Base-by-base conservation (phyloP, 2,329 filamentous ascomycete genomes). In the Lasiodiplodia theobromae region DNA sequence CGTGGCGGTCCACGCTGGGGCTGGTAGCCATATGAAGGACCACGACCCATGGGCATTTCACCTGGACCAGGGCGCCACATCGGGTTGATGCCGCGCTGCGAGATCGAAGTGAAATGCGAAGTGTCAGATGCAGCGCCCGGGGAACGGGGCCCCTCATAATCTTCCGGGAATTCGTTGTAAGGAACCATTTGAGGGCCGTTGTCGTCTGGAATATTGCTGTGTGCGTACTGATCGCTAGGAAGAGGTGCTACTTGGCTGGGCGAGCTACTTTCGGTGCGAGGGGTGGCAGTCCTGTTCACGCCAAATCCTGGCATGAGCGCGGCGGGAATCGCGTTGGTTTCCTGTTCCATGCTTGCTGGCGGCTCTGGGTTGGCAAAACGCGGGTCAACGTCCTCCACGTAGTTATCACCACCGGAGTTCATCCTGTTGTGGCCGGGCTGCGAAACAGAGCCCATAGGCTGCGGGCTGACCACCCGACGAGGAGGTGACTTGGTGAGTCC, bases 361-460 rank as follows among this genome's bases (percentile, higher is more conserved):
- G 63, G 63, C 3, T 64, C 31, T 31, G 81, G 80, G 68, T 88
- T 86, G 40, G 89, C 91, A 75, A 97, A 98, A 68, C 90, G 92
- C 54, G 95, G 94, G 72, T 97, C 94, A 14, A 97, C 89, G 77
- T 98, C 95, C 84, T 98, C 96, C 76, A 96, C 97, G 81, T 98
- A 98, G 71, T 86, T 81, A 53, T 83, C 79, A 4, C 38, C 44
- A 38, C 57, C 44, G 8, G 67, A 66, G 21, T 51, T 52, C 51
- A 51, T 57, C 34, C 70, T 56, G n/a, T 12, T 68, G 60, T 28
- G 69, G 23, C 53, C 40, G 14, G 51, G 23, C 63, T 68, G 57
- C 37, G 74, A 71, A 21, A 71, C 54, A 10, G 70, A 69, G 28
- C 25, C 49, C 31, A 14, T 40, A 6, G 40, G 57, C 31, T 53